Evolutionary conservation across 495 filamentous ascomycete genomes (phyloP), one percentile per base, ranked within the genome.

Genomic region (Lophiostoma macrostomum): DNA sequence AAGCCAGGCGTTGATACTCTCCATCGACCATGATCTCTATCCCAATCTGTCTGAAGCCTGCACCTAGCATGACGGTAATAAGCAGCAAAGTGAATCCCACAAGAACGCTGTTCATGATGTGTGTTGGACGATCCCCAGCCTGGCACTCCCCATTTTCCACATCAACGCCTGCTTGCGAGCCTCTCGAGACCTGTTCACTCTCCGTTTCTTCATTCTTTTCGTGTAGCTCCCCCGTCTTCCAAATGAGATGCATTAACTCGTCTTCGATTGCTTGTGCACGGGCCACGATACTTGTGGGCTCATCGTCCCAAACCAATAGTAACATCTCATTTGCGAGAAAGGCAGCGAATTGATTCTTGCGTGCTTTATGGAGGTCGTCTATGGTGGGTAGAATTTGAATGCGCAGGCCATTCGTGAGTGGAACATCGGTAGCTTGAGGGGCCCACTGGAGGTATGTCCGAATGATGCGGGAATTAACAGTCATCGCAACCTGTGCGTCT

Each of bases 261-360:
- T 60, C 52, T 64, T 82, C 75, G 16, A 84, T 67, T 14, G 62
- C 56, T 12, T 68, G 65, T 1, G 72, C 78, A 20, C 81, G 72
- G 1, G 64, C 60, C 12, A 83, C 56, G 10, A 82, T 57, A 27
- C 77, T 69, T 49, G 73, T 73, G 0, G 80, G 79, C 25, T 82
- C 76, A 49, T 85, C 82, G 34, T 81, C 82, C 82, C 82, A 86
- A n/a, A 85, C 79, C 13, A 85, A 69, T 13, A 86, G 63, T 4
- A 83, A 66, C 16, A 70, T 67, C n/a, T 67, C 65, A 46, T 80
- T 76, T 41, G 75, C 71, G 42, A 84, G 80, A 56, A 86, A 85
- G 24, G 82, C 82, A 18, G 79, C 82, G 53, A 81, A 83, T 42
- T 86, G 82, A 61, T 84, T 79, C 60, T 82, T 81, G 63, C 81